Evolutionary conservation across 495 filamentous ascomycete species (phyloP).

Genomic region (Immersiella caudata): DNA sequence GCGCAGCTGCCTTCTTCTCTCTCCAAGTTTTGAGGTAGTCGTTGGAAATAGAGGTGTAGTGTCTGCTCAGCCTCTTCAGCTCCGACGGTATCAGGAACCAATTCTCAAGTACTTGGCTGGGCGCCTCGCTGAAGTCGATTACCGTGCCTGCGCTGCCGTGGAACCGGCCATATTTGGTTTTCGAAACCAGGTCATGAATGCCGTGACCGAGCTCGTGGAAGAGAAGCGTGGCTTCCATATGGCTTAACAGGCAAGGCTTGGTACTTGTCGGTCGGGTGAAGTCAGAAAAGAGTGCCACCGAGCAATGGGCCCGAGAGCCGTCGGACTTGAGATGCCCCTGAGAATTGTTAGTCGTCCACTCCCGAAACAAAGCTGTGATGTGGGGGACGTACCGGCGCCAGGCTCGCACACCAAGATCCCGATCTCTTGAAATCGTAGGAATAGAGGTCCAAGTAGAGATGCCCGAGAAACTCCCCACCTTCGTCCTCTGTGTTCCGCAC

Average conservation of each 20-base stretch:
- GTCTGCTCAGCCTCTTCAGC: constrained; percentile 64
- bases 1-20: neutral
- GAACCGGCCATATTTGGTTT: constrained; percentile 48
- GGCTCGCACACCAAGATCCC: neutral
- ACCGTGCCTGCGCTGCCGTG: constrained; percentile 69
- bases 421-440: neutral
- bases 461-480: neutral
- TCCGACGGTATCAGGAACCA: constrained; percentile 76
- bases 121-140: constrained; percentile 73
- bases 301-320: neutral
- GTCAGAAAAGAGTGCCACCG: neutral
- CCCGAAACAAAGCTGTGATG: neutral
- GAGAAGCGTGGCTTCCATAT: neutral
- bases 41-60: constrained; percentile 42
- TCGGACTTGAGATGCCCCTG: neutral
- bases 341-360: neutral
- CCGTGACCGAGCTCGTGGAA: constrained; percentile 14
- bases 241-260: constrained; percentile 1
- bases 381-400: neutral
- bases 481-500: neutral
- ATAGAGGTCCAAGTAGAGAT: constrained; percentile 8
- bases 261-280: neutral
- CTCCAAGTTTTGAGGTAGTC: constrained; percentile 13
- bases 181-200: constrained; percentile 9
- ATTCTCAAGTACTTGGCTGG: constrained; percentile 75